Conservation (phyloP, 805 yeast genomes). For the Maudiozyma serrabonitensis region DNA sequence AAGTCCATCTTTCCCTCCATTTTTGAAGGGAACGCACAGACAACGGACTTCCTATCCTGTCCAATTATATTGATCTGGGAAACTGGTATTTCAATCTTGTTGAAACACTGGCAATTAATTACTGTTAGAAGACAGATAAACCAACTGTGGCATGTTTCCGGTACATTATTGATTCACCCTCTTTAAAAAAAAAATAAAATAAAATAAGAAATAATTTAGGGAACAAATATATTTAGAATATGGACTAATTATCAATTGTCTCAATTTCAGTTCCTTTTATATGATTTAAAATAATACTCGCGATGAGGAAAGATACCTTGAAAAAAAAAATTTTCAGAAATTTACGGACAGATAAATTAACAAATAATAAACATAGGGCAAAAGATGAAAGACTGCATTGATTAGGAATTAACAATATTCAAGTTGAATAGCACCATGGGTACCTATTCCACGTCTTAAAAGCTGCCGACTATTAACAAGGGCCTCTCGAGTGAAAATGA, state of each 20-base stretch:
- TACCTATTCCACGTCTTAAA: no score
- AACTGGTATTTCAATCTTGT: constrained; percentile 27
- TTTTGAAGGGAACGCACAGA: constrained; percentile 19
- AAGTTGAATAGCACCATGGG: no score
- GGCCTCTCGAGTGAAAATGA: not conserved
- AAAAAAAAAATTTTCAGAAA: not conserved
- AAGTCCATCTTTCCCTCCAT: constrained; percentile 22
- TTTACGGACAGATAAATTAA: not conserved
- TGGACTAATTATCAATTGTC: not conserved
- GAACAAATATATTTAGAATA: not conserved
- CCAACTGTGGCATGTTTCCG: constrained; percentile 34
- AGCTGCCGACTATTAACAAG: no score
- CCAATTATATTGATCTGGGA: constrained; percentile 27
- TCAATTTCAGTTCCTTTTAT: constrained; percentile 1
- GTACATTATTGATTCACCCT: constrained; percentile 27
- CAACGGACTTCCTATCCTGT: constrained; percentile 33
- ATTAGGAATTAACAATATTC: not conserved
- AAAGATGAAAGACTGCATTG: not conserved
- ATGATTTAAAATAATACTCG: not conserved
- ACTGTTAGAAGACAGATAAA: constrained; percentile 29
- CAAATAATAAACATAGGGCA: not conserved
- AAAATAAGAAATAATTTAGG: not conserved
- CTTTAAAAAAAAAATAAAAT: constrained; percentile 6
- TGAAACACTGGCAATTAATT: constrained; percentile 32
- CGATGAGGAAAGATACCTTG: not conserved